phyloP scores from a whole-genome alignment of 106 monocot genomes.

The Allium fistulosum region DNA sequence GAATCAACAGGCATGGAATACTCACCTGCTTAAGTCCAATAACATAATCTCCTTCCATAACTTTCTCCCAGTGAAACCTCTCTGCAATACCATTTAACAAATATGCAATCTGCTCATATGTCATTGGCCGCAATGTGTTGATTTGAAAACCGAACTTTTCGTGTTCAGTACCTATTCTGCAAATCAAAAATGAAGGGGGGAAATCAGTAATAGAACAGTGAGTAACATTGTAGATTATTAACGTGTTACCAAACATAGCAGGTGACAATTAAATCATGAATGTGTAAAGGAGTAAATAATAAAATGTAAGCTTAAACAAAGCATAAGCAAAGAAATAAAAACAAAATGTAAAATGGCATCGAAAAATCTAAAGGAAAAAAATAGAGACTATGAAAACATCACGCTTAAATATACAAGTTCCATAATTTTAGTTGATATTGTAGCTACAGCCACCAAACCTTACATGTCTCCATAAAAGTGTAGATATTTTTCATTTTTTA shows the following conservation, averaged over 20 bases:
- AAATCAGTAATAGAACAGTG: background rate
- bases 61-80: slow-evolving; percentile 94
- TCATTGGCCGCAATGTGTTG: slow-evolving; percentile 70
- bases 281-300: background rate
- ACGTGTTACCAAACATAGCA: background rate
- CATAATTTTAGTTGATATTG: too few relatives aligned
- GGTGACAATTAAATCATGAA: background rate
- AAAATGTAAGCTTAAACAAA: too few relatives aligned
- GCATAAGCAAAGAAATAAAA: too few relatives aligned
- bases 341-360: too few relatives aligned
- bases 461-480: too few relatives aligned
- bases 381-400: too few relatives aligned
- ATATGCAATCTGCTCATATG: slow-evolving; percentile 82
- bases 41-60: slow-evolving; percentile 81
- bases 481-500: too few relatives aligned
- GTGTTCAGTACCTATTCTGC: slow-evolving; percentile 99
- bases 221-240: slow-evolving; percentile 1
- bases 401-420: too few relatives aligned
- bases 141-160: slow-evolving; percentile 96
- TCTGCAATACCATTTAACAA: slow-evolving; percentile 82
- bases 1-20: too few relatives aligned
- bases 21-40: slow-evolving; percentile 93
- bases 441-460: too few relatives aligned
- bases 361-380: too few relatives aligned
- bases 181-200: slow-evolving; percentile 3